phyloP scores from a whole-genome alignment of 164 flowering plant genomes.

The Macadamia tetraphylla region DNA sequence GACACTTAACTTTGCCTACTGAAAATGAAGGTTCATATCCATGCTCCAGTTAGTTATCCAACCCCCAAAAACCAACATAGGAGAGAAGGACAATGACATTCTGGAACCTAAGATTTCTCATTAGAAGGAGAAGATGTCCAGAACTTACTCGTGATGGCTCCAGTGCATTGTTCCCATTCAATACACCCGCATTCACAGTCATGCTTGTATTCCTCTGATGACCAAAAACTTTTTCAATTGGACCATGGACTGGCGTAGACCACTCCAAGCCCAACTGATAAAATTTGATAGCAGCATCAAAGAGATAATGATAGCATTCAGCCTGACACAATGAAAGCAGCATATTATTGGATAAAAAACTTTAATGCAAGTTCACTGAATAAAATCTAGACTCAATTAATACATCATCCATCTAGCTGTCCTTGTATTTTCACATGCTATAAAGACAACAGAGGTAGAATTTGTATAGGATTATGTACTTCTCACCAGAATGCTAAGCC shows the following conservation, averaged over 20 bases:
- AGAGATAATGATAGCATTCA: slow-evolving; percentile 86
- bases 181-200: slow-evolving; percentile 29
- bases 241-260: slow-evolving; percentile 71
- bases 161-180: slow-evolving; percentile 13
- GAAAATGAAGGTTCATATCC: background rate
- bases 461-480: too few species aligned
- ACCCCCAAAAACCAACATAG: background rate
- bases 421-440: too few species aligned
- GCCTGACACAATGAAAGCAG: slow-evolving; percentile 41
- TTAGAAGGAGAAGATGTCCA: background rate
- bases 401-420: too few species aligned
- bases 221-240: slow-evolving; percentile 26
- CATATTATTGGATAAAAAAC: too few species aligned
- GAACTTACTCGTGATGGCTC: slow-evolving; percentile 37
- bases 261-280: slow-evolving; percentile 74
- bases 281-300: slow-evolving; percentile 94
- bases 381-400: too few species aligned
- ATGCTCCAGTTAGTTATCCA: background rate
- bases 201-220: slow-evolving; percentile 10
- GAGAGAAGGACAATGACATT: background rate
- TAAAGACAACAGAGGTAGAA: too few species aligned
- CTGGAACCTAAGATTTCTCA: background rate
- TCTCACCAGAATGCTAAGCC: too few species aligned
- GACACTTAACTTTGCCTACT: background rate
- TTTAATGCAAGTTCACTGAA: too few species aligned